Evolutionary conservation across 805 yeast species (phyloP).

Genomic region (Schwanniomyces occidentalis): DNA sequence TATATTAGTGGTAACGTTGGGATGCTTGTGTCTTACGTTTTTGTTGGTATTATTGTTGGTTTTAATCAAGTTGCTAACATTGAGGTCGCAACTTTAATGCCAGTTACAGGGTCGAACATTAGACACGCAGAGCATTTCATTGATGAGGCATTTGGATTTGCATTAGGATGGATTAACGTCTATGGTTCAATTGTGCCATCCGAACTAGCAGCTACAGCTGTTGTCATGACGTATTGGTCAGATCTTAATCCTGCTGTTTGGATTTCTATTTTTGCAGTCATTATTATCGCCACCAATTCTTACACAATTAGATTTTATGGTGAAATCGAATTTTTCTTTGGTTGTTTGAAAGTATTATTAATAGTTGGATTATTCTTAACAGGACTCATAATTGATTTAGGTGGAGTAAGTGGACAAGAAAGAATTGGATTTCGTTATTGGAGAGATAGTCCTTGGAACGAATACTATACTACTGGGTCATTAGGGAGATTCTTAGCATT

Average conservation of each 20-base stretch:
- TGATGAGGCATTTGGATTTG: slow-evolving; percentile 48
- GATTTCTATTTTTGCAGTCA: slow-evolving; percentile 42
- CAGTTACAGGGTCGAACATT: slow-evolving; percentile 36
- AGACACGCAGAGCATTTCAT: slow-evolving; percentile 38
- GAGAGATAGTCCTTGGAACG: slow-evolving; percentile 40
- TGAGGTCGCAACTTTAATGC: slow-evolving; percentile 38
- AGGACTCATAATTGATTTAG: slow-evolving; percentile 23
- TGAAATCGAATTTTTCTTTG: slow-evolving; percentile 29
- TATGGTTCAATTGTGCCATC: slow-evolving; percentile 37
- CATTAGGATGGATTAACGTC: slow-evolving; percentile 46
- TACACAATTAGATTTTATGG: slow-evolving; percentile 38
- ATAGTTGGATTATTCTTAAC: slow-evolving; percentile 20
- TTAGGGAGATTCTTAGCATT: slow-evolving; percentile 26
- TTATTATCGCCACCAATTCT: slow-evolving; percentile 34
- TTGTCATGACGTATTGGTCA: slow-evolving; percentile 47
- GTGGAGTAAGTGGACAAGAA: slow-evolving; percentile 24
- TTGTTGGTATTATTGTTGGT: slow-evolving; percentile 47
- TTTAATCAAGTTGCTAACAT: slow-evolving; percentile 41
- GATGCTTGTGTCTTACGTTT: slow-evolving; percentile 47
- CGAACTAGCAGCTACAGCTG: slow-evolving; percentile 49
- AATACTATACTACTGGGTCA: slow-evolving; percentile 17
- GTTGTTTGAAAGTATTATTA: slow-evolving; percentile 23
- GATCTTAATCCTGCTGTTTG: slow-evolving; percentile 45
- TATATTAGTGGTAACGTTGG: slow-evolving; percentile 33
- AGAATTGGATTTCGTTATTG: slow-evolving; percentile 39